Base-by-base conservation (phyloP, 139 green algal species). In the Tetratostichococcus sp. region DNA sequence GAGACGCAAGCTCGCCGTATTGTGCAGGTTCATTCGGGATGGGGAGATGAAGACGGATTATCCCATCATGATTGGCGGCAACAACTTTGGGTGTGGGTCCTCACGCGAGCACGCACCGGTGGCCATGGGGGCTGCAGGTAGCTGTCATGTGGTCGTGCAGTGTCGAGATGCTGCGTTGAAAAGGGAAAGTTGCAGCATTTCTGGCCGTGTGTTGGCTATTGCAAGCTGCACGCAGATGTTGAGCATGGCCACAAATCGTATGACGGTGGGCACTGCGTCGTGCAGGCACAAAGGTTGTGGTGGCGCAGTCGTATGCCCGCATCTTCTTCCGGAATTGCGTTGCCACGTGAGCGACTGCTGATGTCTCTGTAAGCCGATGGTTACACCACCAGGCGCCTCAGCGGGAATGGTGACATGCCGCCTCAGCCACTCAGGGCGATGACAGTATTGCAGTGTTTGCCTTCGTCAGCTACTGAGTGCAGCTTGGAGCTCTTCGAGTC, bases 261-360 rank as follows among this genome's bases (percentile, higher is more conserved):
- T n/a, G n/a, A n/a, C n/a, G n/a, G n/a, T n/a, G n/a, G n/a, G n/a
- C n/a, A n/a, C n/a, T n/a, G n/a, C n/a, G n/a, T n/a, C n/a, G n/a
- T 50, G 39, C 39, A 83, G 88, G 88, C 11, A 80, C 80, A 28
- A 70, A 77, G 62, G 91, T 91, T 16, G 90, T 97, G 28, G 89
- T 98, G 30, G 89, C 93, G 1, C 78, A 98, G 83, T 95, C 90
- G 2, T 98, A 97, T 82, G 94, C 94, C 0, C 90, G 94, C 72
- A 98, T 98, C 80, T 98, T 97, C 85, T 98, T 98, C 87, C 82
- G 94, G 35, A 98, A 98, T 83, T 97, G 92, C 84, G 96, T 98
- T 22, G 84, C 93, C 67, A 98, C 94, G 84, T 50, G 39, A 50
- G 39, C 11, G 84, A n/a, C n/a, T n/a, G n/a, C n/a, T n/a, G n/a